These are phyloP conservation scores for Lachnellula hyalina DNA, from an alignment of 2,329 filamentous ascomycete genomes.

Conservation along the genomic window DNA sequence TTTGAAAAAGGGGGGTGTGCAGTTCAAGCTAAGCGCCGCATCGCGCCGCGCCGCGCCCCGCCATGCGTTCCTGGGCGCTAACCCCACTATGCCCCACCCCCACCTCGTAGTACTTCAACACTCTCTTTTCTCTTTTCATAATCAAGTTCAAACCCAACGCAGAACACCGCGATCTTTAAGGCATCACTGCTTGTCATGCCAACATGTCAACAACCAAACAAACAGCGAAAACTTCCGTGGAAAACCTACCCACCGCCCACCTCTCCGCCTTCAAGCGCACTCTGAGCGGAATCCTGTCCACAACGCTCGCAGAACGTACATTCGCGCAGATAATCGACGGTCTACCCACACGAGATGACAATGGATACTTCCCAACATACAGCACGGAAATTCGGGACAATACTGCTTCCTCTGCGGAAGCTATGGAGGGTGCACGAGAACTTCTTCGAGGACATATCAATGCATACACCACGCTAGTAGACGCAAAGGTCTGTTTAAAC, in stretches of 20 bases:
- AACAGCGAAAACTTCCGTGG: too few species aligned
- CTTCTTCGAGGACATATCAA: background rate
- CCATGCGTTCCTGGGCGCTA: too few species aligned
- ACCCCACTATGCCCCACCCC: too few species aligned
- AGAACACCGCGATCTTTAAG: too few species aligned
- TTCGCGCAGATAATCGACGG: slow-evolving; percentile 21
- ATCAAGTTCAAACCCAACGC: too few species aligned
- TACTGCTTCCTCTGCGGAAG: slow-evolving; percentile 3
- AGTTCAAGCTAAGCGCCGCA: too few species aligned
- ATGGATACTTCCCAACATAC: slow-evolving; percentile 7
- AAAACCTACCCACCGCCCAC: background rate
- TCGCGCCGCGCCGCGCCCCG: too few species aligned
- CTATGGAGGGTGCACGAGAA: slow-evolving; percentile 1
- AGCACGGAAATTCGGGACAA: slow-evolving; percentile 8
- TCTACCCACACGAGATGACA: slow-evolving; percentile 12
- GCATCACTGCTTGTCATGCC: too few species aligned
- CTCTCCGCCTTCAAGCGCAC: slow-evolving; percentile 5
- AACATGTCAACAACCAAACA: too few species aligned
- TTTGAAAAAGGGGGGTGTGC: too few species aligned
- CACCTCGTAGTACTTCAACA: too few species aligned
- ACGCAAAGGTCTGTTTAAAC: slow-evolving; percentile 1
- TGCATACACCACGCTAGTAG: background rate
- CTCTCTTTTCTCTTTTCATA: too few species aligned
- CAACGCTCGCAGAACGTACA: slow-evolving; percentile 12
- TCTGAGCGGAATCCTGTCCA: slow-evolving; percentile 8